phyloP scores from a whole-genome alignment of 768 basidiomycete genomes.

The Cyclocybe aegerita region DNA sequence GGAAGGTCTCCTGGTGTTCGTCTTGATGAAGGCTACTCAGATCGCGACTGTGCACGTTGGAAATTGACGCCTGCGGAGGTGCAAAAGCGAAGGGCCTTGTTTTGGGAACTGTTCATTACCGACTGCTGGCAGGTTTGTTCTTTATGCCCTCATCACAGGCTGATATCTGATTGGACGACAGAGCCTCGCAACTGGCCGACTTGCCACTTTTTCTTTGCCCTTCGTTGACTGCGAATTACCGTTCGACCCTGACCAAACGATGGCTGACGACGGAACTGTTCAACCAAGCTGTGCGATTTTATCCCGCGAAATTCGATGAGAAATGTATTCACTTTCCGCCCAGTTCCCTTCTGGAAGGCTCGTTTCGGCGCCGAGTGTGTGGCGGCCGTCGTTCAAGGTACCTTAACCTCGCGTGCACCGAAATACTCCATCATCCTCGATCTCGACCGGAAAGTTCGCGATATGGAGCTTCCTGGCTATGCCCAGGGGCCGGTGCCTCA shows the following conservation, averaged over 20 bases:
- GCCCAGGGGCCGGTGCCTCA: slow-evolving; percentile 49
- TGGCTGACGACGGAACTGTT: slow-evolving; percentile 56
- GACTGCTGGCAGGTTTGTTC: slow-evolving; percentile 69
- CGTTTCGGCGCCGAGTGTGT: slow-evolving; percentile 66
- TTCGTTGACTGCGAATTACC: slow-evolving; percentile 75
- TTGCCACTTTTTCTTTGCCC: slow-evolving; percentile 67
- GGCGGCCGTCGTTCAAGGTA: slow-evolving; percentile 67
- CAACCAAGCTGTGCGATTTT: slow-evolving; percentile 56
- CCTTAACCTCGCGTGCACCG: slow-evolving; percentile 61
- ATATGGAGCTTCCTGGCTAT: slow-evolving; percentile 67
- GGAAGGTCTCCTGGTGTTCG: slow-evolving; percentile 3
- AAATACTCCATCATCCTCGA: slow-evolving; percentile 63
- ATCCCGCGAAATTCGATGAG: neutral
- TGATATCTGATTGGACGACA: slow-evolving; percentile 18
- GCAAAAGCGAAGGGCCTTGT: slow-evolving; percentile 67
- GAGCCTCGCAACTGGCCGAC: slow-evolving; percentile 70
- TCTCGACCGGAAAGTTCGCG: slow-evolving; percentile 64
- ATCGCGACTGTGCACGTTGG: slow-evolving; percentile 75
- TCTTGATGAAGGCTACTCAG: slow-evolving; percentile 29
- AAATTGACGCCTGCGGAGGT: slow-evolving; percentile 58
- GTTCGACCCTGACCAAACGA: slow-evolving; percentile 54
- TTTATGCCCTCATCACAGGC: neutral
- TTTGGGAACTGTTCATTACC: slow-evolving; percentile 75
- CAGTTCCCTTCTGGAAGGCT: slow-evolving; percentile 73
- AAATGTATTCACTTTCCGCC: neutral